phyloP scores from a whole-genome alignment of 495 filamentous ascomycete species.

The Penicillium psychrofluorescens region DNA sequence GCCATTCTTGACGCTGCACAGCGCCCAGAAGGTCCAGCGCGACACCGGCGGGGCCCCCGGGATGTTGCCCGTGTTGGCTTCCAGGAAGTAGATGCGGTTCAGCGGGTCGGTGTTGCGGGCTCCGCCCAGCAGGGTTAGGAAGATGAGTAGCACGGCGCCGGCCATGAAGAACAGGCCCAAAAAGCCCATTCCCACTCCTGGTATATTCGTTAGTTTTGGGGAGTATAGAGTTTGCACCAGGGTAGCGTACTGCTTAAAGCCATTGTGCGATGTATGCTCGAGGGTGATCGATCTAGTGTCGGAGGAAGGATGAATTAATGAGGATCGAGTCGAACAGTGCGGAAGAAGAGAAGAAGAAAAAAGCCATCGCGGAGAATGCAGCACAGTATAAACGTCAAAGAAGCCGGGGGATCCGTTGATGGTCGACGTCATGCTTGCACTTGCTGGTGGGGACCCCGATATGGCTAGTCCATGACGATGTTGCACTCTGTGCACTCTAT shows the following conservation, averaged over 20 bases:
- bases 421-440: too few relatives aligned
- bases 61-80: slow-evolving; percentile 64
- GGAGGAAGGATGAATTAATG: neutral
- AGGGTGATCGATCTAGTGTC: neutral
- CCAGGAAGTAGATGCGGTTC: slow-evolving; percentile 73
- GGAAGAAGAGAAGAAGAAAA: neutral
- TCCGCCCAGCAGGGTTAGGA: slow-evolving; percentile 74
- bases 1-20: slow-evolving; percentile 53
- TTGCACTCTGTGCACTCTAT: too few relatives aligned
- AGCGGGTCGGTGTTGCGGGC: slow-evolving; percentile 52
- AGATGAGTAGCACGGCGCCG: slow-evolving; percentile 65
- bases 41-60: slow-evolving; percentile 55
- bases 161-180: slow-evolving; percentile 69
- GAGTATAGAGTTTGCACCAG: neutral
- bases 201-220: slow-evolving; percentile 1
- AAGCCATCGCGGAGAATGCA: neutral
- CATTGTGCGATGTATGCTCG: slow-evolving; percentile 11
- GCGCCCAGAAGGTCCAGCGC: slow-evolving; percentile 83
- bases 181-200: slow-evolving; percentile 46
- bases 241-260: slow-evolving; percentile 24
- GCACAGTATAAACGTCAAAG: neutral
- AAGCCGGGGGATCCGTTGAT: slow-evolving; percentile 15
- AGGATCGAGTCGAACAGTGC: neutral
- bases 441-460: too few relatives aligned
- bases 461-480: too few relatives aligned